These are phyloP conservation scores for Lineolata rhizophorae DNA, from an alignment of 495 filamentous ascomycete species.

Conservation along the genomic window DNA sequence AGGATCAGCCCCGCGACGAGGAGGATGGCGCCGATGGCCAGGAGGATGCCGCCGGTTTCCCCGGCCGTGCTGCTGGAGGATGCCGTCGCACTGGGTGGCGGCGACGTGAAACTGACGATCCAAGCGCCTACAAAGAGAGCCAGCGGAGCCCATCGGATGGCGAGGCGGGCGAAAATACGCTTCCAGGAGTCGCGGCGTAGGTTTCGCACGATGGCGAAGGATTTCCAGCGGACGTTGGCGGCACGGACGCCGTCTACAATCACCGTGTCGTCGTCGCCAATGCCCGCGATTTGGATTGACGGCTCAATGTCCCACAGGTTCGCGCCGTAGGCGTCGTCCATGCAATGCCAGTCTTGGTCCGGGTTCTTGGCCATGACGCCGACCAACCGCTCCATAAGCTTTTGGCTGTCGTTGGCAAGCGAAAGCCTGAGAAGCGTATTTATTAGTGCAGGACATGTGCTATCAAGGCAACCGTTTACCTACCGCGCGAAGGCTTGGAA, in stretches of 20 bases:
- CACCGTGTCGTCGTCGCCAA: slow-evolving; percentile 19
- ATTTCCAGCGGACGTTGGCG: slow-evolving; percentile 19
- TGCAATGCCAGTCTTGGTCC: slow-evolving; percentile 11
- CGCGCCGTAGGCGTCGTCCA: slow-evolving; percentile 15
- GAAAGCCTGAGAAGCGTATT: slow-evolving; percentile 12
- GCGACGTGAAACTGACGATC: too few relatives aligned
- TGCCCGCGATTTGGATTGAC: slow-evolving; percentile 17
- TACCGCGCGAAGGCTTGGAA: slow-evolving; percentile 25
- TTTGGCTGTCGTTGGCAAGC: slow-evolving; percentile 22
- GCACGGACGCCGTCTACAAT: slow-evolving; percentile 19
- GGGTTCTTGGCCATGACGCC: slow-evolving; percentile 15
- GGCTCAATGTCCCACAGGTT: slow-evolving; percentile 26
- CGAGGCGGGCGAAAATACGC: slow-evolving; percentile 4
- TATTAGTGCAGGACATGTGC: neutral
- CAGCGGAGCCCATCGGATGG: too few relatives aligned
- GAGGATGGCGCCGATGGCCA: slow-evolving; percentile 4
- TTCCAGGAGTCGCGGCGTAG: slow-evolving; percentile 6
- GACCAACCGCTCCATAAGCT: slow-evolving; percentile 23
- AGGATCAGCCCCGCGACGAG: neutral
- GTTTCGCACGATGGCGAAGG: slow-evolving; percentile 10
- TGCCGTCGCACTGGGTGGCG: too few relatives aligned
- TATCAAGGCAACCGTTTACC: slow-evolving; percentile 1
- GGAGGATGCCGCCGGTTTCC: slow-evolving; percentile 1
- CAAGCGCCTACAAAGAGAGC: too few relatives aligned
- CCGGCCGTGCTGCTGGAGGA: too few relatives aligned